Percentiles rank a stretch among this genome's conserved stretches.
Evolutionary conservation across 148 eudicot species (phyloP).

Genomic region (Rhododendron ferrugineum): DNA sequence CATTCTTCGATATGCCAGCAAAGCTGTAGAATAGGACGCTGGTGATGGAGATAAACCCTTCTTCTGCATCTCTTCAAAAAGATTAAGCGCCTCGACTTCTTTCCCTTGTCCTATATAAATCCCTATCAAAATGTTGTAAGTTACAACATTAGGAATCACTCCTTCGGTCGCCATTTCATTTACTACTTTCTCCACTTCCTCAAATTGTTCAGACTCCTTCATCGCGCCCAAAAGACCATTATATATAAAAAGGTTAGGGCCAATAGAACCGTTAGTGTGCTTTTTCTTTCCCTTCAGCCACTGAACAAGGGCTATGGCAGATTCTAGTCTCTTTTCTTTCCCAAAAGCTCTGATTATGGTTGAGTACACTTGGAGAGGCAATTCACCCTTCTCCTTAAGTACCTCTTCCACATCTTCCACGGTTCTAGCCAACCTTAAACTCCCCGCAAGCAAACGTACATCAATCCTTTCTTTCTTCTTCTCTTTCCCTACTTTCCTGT

Average conservation of each 20-base stretch:
- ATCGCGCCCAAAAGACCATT: constrained; percentile 77
- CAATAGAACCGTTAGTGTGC: constrained; percentile 28
- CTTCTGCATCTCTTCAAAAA: constrained; percentile 45
- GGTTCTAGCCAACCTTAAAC: constrained; percentile 46
- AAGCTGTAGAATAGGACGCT: constrained; percentile 70
- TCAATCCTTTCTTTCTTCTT: constrained; percentile 30
- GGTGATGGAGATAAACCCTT: constrained; percentile 77
- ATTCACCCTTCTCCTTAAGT: constrained; percentile 38
- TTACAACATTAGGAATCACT: constrained; percentile 62
- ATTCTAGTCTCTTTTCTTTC: constrained; percentile 57
- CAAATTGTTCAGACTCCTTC: constrained; percentile 48
- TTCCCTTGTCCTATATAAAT: constrained; percentile 57
- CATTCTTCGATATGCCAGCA: constrained; percentile 65
- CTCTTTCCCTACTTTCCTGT: constrained; percentile 9
- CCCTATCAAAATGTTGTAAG: constrained; percentile 80
- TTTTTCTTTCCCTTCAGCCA: constrained; percentile 65
- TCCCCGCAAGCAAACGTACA: constrained; percentile 49
- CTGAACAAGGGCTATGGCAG: constrained; percentile 69
- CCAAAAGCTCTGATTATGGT: constrained; percentile 72
- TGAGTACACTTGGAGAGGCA: constrained; percentile 75
- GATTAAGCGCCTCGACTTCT: constrained; percentile 52
- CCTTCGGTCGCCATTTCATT: constrained; percentile 59
- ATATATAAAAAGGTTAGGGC: constrained; percentile 65
- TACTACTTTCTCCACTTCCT: constrained; percentile 44
- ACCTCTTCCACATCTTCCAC: constrained; percentile 65